phyloP scores from a whole-genome alignment of 257 asterid genomes.

The Leonotis leonurus region DNA sequence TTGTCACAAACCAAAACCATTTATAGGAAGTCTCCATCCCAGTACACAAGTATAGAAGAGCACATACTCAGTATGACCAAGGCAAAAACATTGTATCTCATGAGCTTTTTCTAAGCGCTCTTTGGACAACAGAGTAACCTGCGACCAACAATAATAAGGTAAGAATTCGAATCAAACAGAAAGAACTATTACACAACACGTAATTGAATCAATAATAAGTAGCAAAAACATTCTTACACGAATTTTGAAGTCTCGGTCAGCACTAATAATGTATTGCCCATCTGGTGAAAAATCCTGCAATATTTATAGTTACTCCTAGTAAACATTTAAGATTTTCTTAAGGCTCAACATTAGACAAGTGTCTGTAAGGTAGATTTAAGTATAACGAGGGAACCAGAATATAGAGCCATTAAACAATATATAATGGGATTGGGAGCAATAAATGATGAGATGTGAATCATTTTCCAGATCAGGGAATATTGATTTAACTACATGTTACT shows the following conservation, averaged over 20 bases:
- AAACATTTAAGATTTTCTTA: neutral
- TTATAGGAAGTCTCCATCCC: neutral
- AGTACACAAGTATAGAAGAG: neutral
- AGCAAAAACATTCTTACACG: conserved; percentile 46
- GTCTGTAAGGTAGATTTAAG: neutral
- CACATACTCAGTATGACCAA: conserved; percentile 89
- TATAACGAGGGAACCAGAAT: neutral
- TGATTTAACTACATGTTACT: neutral
- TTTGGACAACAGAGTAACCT: conserved; percentile 76
- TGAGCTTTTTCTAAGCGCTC: conserved; percentile 74
- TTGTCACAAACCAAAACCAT: neutral
- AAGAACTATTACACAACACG: neutral
- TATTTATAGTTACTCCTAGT: neutral
- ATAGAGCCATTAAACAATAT: neutral
- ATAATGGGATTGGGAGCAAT: neutral
- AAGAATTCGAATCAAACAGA: neutral
- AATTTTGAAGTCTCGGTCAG: conserved; percentile 94
- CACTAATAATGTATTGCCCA: conserved; percentile 59
- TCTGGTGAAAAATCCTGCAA: conserved; percentile 89
- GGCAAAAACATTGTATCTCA: conserved; percentile 87
- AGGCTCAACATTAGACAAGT: neutral
- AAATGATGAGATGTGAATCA: neutral
- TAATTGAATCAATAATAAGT: neutral
- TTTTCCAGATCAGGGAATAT: neutral
- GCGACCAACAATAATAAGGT: conserved; percentile 22